phyloP scores from a whole-genome alignment of 2,329 filamentous ascomycete genomes.

The Ophiostoma australiae region DNA sequence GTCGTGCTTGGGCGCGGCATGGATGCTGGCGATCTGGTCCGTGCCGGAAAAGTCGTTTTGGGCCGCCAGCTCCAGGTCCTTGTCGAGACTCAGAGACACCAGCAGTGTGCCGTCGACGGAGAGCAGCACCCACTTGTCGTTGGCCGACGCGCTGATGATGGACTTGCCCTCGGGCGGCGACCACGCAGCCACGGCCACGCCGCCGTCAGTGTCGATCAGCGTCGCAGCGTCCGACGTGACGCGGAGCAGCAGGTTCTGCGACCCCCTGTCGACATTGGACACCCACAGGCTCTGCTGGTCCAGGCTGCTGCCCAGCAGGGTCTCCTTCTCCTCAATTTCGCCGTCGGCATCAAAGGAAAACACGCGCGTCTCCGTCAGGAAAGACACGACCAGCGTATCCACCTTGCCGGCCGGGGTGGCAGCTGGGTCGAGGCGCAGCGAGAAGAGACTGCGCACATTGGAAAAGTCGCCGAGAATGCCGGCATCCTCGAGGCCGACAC shows the following conservation, averaged over 20 bases:
- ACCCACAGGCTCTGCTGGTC: slow-evolving; percentile 67
- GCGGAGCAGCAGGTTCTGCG: slow-evolving; percentile 58
- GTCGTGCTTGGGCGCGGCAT: slow-evolving; percentile 60
- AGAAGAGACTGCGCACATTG: slow-evolving; percentile 68
- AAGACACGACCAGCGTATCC: slow-evolving; percentile 75
- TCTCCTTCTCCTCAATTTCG: slow-evolving; percentile 80
- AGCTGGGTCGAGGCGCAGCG: slow-evolving; percentile 43
- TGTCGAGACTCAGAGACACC: slow-evolving; percentile 60
- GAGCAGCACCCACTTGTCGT: slow-evolving; percentile 63
- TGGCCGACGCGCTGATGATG: slow-evolving; percentile 76
- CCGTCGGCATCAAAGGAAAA: slow-evolving; percentile 71
- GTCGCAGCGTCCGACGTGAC: slow-evolving; percentile 62
- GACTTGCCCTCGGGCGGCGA: slow-evolving; percentile 42
- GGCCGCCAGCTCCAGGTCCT: slow-evolving; percentile 53
- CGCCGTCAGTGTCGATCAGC: slow-evolving; percentile 57
- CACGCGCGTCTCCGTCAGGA: slow-evolving; percentile 75
- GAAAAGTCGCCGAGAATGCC: slow-evolving; percentile 76
- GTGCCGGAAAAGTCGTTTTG: slow-evolving; percentile 55
- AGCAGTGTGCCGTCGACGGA: slow-evolving; percentile 71
- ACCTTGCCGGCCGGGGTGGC: slow-evolving; percentile 31
- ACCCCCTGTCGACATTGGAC: slow-evolving; percentile 50
- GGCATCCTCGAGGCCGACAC: slow-evolving; percentile 83
- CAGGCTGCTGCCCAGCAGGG: slow-evolving; percentile 66
- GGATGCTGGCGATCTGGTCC: slow-evolving; percentile 81
- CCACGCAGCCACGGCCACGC: slow-evolving; percentile 57